Conservation (phyloP, 305 asterid genomes). For the Fraxinus nigra region DNA sequence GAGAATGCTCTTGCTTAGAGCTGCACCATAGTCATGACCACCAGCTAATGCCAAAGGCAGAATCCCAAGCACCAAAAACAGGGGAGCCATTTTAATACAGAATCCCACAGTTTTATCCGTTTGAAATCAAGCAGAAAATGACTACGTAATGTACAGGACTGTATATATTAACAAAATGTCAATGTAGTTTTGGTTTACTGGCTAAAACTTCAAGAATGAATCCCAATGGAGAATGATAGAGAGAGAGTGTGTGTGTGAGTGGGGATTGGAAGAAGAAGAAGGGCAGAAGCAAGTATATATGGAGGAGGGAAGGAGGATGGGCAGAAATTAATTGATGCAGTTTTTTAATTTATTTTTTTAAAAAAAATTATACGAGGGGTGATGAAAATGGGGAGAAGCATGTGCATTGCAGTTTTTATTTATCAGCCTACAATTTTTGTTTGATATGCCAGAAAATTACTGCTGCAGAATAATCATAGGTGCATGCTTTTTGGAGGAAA, state of each 20-base stretch:
- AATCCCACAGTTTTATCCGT: conserved; percentile 53
- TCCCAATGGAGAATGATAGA: background rate
- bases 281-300: conserved; percentile 56
- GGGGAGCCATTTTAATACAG: conserved; percentile 45
- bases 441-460: conserved; percentile 6
- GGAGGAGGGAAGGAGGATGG: conserved; percentile 48
- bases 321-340: conserved; percentile 40
- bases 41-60: conserved; percentile 57
- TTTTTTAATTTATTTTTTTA: conserved; percentile 13
- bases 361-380: conserved; percentile 26
- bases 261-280: conserved; percentile 35
- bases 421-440: conserved; percentile 28
- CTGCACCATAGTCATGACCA: conserved; percentile 80
- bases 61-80: conserved; percentile 47
- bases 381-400: conserved; percentile 40
- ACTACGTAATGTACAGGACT: conserved; percentile 22
- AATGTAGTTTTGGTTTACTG: conserved; percentile 37
- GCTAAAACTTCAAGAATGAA: conserved; percentile 32
- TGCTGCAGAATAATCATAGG: conserved; percentile 5
- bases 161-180: conserved; percentile 19
- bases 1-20: conserved; percentile 77
- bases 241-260: conserved; percentile 6
- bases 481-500: background rate
- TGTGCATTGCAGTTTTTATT: conserved; percentile 54
- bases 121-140: background rate